phyloP scores from a whole-genome alignment of 768 basidiomycete genomes.

The Scleroderma citrinum region DNA sequence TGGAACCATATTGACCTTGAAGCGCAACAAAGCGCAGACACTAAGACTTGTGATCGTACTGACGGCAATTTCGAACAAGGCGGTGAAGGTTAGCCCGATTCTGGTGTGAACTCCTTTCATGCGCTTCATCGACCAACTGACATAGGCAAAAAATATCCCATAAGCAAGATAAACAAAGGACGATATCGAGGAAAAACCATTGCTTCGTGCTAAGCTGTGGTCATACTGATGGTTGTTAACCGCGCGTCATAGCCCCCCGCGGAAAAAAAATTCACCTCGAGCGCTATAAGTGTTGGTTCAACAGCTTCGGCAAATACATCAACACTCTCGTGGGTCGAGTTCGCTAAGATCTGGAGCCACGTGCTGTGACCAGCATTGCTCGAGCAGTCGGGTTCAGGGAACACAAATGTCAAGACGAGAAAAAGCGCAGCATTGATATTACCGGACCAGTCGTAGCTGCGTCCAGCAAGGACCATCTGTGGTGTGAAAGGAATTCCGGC shows the following conservation, averaged over 20 bases:
- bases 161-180: conserved; percentile 74
- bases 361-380: conserved; percentile 52
- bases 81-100: conserved; percentile 88
- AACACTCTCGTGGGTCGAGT: conserved; percentile 31
- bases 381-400: conserved; percentile 68
- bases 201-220: conserved; percentile 38
- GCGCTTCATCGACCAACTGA: conserved; percentile 65
- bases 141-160: conserved; percentile 66
- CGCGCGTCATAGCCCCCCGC: neutral
- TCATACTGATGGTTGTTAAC: conserved; percentile 39
- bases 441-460: conserved; percentile 45
- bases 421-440: conserved; percentile 61
- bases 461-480: conserved; percentile 72
- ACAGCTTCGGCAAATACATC: conserved; percentile 36
- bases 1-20: conserved; percentile 84
- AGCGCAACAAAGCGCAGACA: conserved; percentile 85
- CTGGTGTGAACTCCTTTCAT: conserved; percentile 87
- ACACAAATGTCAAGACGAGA: conserved; percentile 78
- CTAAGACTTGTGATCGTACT: conserved; percentile 93
- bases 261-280: conserved; percentile 33
- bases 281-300: conserved; percentile 39
- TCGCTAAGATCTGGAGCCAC: conserved; percentile 56
- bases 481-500: conserved; percentile 61
- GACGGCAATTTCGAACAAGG: conserved; percentile 83
- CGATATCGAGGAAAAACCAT: conserved; percentile 56